Percentiles rank a stretch among this genome's conserved stretches.
These are phyloP conservation scores for Gnomoniopsis sp. DNA, from an alignment of 2,329 filamentous ascomycete species.

Conservation along the genomic window DNA sequence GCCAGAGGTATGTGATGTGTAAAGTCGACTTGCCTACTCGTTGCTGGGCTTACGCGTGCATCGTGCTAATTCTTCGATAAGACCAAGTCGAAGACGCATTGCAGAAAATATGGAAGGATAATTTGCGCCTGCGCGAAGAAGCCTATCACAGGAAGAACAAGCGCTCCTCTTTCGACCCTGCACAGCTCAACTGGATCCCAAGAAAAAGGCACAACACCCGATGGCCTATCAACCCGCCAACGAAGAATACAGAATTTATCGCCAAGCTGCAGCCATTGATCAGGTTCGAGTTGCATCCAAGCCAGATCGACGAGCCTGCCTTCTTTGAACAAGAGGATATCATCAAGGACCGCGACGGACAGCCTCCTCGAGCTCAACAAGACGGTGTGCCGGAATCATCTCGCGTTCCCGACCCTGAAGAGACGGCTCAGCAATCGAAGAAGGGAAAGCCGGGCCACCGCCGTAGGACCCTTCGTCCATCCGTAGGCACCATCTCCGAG, in stretches of 20 bases:
- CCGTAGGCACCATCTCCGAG: conserved; percentile 11
- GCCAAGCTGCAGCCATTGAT: conserved; percentile 23
- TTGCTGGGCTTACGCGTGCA: too few species aligned
- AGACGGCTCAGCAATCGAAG: background rate
- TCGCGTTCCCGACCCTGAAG: background rate
- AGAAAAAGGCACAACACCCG: conserved; percentile 31
- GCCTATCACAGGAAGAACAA: background rate
- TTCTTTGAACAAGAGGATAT: background rate
- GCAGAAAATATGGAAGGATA: conserved; percentile 7
- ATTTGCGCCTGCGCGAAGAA: background rate
- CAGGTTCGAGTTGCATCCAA: conserved; percentile 18
- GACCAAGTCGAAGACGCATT: conserved; percentile 10
- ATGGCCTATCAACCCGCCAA: conserved; percentile 25
- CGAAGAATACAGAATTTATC: conserved; percentile 16
- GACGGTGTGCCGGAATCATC: background rate
- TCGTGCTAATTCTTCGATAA: background rate
- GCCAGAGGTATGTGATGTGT: conserved; percentile 24
- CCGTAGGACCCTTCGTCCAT: background rate
- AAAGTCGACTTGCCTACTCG: too few species aligned
- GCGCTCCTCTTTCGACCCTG: conserved; percentile 1
- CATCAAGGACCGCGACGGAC: conserved; percentile 5
- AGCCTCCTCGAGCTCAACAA: conserved; percentile 20
- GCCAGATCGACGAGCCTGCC: background rate
- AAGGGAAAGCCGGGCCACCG: background rate
- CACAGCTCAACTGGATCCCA: conserved; percentile 23